A percentile compares a stretch with the other conserved stretches of the same genome.
Evolutionary conservation across 805 yeast species (phyloP).

Genomic region (Henningerozyma blattae): DNA sequence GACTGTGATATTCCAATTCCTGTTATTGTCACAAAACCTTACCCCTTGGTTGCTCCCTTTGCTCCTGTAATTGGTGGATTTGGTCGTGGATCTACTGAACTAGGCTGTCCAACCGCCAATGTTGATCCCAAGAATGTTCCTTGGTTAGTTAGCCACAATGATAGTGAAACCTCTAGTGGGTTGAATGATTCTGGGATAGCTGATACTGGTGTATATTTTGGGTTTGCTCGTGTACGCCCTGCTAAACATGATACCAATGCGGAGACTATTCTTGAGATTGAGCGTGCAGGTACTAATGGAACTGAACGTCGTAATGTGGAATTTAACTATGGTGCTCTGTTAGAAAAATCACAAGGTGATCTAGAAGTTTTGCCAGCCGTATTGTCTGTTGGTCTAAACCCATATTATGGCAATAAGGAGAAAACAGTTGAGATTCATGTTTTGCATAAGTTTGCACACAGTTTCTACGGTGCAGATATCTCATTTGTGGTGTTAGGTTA

Average conservation of each 20-base stretch:
- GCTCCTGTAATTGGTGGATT: conserved; percentile 64
- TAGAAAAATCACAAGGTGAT: conserved; percentile 27
- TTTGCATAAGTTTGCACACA: conserved; percentile 51
- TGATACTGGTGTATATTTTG: conserved; percentile 92
- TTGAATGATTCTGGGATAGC: no score
- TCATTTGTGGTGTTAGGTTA: conserved; percentile 70
- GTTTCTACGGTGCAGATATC: conserved; percentile 76
- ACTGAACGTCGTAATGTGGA: conserved; percentile 33
- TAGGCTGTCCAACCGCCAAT: conserved; percentile 95
- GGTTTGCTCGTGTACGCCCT: conserved; percentile 38
- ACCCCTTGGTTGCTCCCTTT: conserved; percentile 35
- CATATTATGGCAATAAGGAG: conserved; percentile 67
- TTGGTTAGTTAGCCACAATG: conserved; percentile 23
- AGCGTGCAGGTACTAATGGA: conserved; percentile 8
- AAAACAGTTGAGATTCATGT: conserved; percentile 85
- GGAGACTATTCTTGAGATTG: neutral
- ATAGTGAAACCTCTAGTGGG: conserved; percentile 1
- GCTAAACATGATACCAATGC: conserved; percentile 12
- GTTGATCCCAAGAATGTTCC: conserved; percentile 48
- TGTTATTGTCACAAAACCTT: conserved; percentile 31
- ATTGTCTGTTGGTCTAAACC: conserved; percentile 93
- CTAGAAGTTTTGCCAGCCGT: conserved; percentile 67
- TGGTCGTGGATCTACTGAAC: conserved; percentile 89
- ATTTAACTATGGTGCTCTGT: conserved; percentile 48
- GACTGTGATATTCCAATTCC: conserved; percentile 25